These are phyloP conservation scores for Trichosporon coremiiforme DNA, from an alignment of 1,284 basidiomycete species.

Conservation along the genomic window DNA sequence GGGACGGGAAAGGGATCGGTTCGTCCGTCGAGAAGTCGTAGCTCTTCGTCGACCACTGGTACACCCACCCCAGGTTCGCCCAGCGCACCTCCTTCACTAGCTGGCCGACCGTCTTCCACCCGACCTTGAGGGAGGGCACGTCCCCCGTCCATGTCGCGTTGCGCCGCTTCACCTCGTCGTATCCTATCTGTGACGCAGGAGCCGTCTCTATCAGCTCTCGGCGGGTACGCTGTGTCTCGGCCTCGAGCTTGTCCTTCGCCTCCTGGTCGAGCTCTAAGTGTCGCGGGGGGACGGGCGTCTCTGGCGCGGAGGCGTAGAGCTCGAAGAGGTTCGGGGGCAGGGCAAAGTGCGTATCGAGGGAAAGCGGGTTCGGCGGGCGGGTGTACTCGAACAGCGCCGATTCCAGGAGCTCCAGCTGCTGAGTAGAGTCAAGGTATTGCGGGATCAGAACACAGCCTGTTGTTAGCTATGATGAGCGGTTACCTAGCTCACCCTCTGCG, in stretches of 20 bases:
- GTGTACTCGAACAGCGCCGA: conserved; percentile 76
- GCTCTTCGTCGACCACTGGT: conserved; percentile 87
- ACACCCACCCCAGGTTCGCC: conserved; percentile 90
- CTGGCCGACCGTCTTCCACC: conserved; percentile 66
- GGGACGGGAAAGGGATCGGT: conserved; percentile 65
- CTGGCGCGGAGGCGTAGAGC: conserved; percentile 52
- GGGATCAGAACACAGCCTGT: conserved; percentile 80
- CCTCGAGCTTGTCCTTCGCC: conserved; percentile 5
- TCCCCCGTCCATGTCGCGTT: conserved; percentile 46
- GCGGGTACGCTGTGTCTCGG: conserved; percentile 10
- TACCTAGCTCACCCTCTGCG: conserved; percentile 44
- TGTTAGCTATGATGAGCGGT: conserved; percentile 2
- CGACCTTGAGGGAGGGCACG: conserved; percentile 52
- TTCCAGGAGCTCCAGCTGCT: conserved; percentile 68
- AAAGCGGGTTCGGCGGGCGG: conserved; percentile 76
- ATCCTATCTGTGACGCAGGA: conserved; percentile 44
- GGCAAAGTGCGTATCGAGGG: conserved; percentile 78
- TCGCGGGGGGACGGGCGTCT: conserved; percentile 36
- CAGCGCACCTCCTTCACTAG: conserved; percentile 76
- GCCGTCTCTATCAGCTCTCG: conserved; percentile 44
- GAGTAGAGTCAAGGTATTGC: conserved; percentile 63
- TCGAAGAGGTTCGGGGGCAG: conserved; percentile 65
- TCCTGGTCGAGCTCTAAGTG: conserved; percentile 28
- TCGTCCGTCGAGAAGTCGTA: conserved; percentile 72
- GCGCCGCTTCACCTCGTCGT: conserved; percentile 48